phyloP scores from a whole-genome alignment of 768 basidiomycete genomes.

The Pisolithus orientalis region DNA sequence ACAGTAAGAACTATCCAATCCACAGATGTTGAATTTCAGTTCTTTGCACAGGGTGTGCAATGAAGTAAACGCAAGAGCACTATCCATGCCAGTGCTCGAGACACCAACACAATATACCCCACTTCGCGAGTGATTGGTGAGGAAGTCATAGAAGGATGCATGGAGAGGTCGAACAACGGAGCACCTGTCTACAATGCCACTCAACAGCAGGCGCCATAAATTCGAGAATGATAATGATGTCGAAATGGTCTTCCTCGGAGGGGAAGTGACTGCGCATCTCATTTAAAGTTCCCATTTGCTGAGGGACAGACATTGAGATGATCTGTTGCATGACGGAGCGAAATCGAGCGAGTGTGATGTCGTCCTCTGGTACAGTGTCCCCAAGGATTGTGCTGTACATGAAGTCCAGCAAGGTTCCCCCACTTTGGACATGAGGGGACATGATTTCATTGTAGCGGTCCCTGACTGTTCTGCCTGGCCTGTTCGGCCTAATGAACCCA shows the following conservation, averaged over 20 bases:
- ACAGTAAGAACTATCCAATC: constrained; percentile 27
- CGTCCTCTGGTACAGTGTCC: not conserved
- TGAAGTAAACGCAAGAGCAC: constrained; percentile 11
- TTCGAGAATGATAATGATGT: not conserved
- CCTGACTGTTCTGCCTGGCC: not conserved
- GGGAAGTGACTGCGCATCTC: not conserved
- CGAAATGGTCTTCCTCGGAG: not conserved
- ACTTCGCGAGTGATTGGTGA: constrained; percentile 8
- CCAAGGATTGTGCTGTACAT: not conserved
- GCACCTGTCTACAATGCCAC: not conserved
- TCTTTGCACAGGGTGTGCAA: constrained; percentile 22
- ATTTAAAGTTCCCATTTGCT: not conserved
- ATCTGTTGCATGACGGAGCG: not conserved
- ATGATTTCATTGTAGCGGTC: not conserved
- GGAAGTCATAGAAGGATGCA: constrained; percentile 22
- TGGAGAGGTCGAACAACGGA: constrained; percentile 14
- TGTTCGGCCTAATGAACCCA: not conserved
- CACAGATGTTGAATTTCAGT: constrained; percentile 25
- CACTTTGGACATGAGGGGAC: not conserved
- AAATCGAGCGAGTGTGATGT: not conserved
- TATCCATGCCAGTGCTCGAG: not conserved
- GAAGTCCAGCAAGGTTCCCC: not conserved
- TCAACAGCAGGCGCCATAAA: constrained; percentile 1
- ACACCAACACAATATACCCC: not conserved
- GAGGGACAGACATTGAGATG: not conserved